These are phyloP conservation scores for Trypethelium eluteriae DNA, from an alignment of 495 filamentous ascomycete genomes.

Conservation along the genomic window DNA sequence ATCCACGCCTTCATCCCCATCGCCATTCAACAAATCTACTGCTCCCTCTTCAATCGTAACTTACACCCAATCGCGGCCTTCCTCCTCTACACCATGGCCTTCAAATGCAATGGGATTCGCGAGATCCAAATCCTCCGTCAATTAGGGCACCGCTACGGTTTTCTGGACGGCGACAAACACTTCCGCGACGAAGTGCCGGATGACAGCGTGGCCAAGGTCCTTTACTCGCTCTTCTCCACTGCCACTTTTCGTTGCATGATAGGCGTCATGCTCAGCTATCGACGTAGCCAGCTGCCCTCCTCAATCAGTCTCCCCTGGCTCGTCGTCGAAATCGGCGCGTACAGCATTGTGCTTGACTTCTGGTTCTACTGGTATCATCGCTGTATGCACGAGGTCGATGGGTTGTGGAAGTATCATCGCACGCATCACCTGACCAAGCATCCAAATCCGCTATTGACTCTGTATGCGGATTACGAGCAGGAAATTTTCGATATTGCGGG, in stretches of 20 bases:
- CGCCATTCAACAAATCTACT: slow-evolving; percentile 10
- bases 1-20: slow-evolving; percentile 11
- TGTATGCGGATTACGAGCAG: slow-evolving; percentile 13
- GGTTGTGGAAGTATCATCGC: slow-evolving; percentile 15
- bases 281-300: not conserved
- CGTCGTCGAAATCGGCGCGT: slow-evolving; percentile 10
- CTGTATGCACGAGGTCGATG: slow-evolving; percentile 14
- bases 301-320: slow-evolving; percentile 7
- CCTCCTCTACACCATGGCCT: slow-evolving; percentile 11
- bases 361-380: slow-evolving; percentile 18
- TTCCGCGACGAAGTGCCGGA: slow-evolving; percentile 9
- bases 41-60: slow-evolving; percentile 2
- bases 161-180: slow-evolving; percentile 14
- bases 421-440: slow-evolving; percentile 13
- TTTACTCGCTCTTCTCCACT: slow-evolving; percentile 11
- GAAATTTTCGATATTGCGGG: slow-evolving; percentile 13
- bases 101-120: slow-evolving; percentile 14
- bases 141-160: slow-evolving; percentile 10
- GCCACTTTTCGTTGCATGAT: slow-evolving; percentile 12
- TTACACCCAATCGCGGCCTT: not conserved
- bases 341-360: slow-evolving; percentile 12
- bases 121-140: slow-evolving; percentile 11
- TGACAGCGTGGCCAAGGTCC: slow-evolving; percentile 5
- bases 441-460: slow-evolving; percentile 11
- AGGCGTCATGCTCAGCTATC: slow-evolving; percentile 6